Base-by-base conservation (phyloP, 2,329 filamentous ascomycete genomes). In the Tolypocladium endophyticum region DNA sequence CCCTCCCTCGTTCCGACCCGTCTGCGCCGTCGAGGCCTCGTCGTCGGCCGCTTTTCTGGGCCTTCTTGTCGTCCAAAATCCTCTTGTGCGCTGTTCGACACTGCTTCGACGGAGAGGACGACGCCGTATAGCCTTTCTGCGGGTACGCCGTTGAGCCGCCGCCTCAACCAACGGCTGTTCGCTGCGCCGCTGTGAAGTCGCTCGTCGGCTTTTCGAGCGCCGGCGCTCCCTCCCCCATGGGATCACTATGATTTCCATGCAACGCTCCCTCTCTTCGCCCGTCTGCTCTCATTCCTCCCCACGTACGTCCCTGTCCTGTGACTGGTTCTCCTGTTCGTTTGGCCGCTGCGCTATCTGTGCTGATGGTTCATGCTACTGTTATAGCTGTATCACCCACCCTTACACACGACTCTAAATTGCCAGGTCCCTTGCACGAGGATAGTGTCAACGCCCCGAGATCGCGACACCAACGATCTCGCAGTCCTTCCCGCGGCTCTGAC, bases 211-310 rank as follows among this genome's bases (percentile, higher is more conserved):
- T 69, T 50, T 57, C 43, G 58, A 66, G 67, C 71, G 69, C 69
- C 63, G 65, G 68, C 67, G 62, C 63, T 58, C 54, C 54, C 62
- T 64, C 60, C 60, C 61, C 69, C 69, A 79, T 79, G 77, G 75
- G 72, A 72, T 73, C 78, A 80, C 71, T 73, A 84, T 84, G 80
- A 81, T 82, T 71, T 80, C 81, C 73, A 83, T 84, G 81, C 81
- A 85, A 74, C 80, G 80, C 68, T 84, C 82, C 64, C 76, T 81
- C 63, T 86, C 85, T 65, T 86, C 84, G 72, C 81, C 83, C 67
- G 82, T 83, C 73, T 79, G 79, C 74, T 77, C 79, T 65, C 77
- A 79, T 68, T 76, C 81, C 65, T 80, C 81, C 73, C 76, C 80
- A 69, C 79, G 84, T 87, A 85, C 72, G 85, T 87, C 23, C 45